These are phyloP conservation scores for Stropharia rugosoannulata DNA, from an alignment of 768 basidiomycete species.

Conservation along the genomic window DNA sequence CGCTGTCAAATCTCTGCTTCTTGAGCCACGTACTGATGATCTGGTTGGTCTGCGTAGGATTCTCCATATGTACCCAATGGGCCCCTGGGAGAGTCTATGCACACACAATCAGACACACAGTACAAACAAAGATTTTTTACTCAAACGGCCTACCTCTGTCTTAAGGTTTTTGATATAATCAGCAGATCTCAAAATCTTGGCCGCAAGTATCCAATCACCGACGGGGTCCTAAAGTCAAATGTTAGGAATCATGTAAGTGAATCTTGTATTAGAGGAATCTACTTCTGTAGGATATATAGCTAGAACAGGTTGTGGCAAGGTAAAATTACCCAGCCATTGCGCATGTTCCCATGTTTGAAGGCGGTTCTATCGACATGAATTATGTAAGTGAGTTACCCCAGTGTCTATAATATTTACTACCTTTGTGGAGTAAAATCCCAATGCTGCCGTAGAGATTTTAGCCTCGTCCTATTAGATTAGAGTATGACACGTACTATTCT, in stretches of 20 bases:
- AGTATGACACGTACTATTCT: constrained; percentile 45
- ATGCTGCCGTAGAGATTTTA: constrained; percentile 34
- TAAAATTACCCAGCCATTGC: constrained; percentile 44
- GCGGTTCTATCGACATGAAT: constrained; percentile 34
- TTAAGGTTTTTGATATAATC: constrained; percentile 37
- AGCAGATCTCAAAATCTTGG: constrained; percentile 33
- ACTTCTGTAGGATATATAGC: constrained; percentile 41
- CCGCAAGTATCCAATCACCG: constrained; percentile 37
- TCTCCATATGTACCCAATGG: constrained; percentile 72
- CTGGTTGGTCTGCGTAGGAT: constrained; percentile 49
- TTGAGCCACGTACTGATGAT: constrained; percentile 54
- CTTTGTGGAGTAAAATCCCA: constrained; percentile 63
- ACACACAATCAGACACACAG: background rate
- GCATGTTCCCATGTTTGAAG: constrained; percentile 36
- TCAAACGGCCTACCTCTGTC: constrained; percentile 29
- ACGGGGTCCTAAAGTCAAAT: constrained; percentile 42
- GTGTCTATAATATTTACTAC: constrained; percentile 26
- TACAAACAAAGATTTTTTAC: background rate
- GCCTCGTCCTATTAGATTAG: background rate
- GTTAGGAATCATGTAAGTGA: background rate
- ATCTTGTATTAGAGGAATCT: background rate
- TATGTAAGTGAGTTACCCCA: background rate
- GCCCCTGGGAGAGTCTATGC: constrained; percentile 48
- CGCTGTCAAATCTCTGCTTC: background rate
- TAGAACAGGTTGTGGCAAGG: constrained; percentile 42